phyloP scores from a whole-genome alignment of 768 basidiomycete species.

The Lactarius psammicola region DNA sequence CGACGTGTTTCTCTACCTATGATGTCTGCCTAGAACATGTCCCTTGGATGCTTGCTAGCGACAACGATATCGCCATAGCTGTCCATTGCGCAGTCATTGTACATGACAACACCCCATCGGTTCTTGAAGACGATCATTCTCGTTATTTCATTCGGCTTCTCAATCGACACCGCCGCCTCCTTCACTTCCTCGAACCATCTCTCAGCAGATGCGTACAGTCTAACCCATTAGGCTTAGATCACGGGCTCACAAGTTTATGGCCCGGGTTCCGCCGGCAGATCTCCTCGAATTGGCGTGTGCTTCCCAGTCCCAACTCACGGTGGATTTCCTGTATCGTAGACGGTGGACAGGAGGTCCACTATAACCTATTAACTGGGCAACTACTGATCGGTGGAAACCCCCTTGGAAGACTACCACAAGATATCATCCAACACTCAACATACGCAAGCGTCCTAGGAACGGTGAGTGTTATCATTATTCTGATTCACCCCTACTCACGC shows the following conservation, averaged over 20 bases:
- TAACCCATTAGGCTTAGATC: not conserved
- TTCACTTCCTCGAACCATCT: conserved; percentile 4
- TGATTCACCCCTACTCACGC: too few relatives aligned
- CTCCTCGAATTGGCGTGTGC: not conserved
- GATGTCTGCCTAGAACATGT: too few relatives aligned
- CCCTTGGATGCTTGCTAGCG: too few relatives aligned
- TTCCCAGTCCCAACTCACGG: conserved; percentile 6
- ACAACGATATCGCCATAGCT: too few relatives aligned
- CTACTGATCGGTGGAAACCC: conserved; percentile 4
- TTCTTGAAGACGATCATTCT: too few relatives aligned
- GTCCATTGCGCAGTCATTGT: too few relatives aligned
- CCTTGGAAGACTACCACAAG: conserved; percentile 9
- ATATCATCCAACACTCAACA: not conserved
- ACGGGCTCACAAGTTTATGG: not conserved
- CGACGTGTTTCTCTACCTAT: too few relatives aligned
- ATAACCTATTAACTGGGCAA: conserved; percentile 4
- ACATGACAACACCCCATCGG: too few relatives aligned
- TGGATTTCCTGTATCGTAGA: not conserved
- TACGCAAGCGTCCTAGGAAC: conserved; percentile 7
- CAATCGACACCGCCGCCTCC: too few relatives aligned
- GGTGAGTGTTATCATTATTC: not conserved
- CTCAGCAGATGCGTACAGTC: not conserved
- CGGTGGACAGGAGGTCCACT: conserved; percentile 1
- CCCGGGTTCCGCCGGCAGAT: not conserved
- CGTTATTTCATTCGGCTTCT: too few relatives aligned